A percentile compares a stretch with the other conserved stretches of the same genome.
phyloP scores from a whole-genome alignment of 2,329 filamentous ascomycete genomes.

The Pseudogymnoascus sp. region DNA sequence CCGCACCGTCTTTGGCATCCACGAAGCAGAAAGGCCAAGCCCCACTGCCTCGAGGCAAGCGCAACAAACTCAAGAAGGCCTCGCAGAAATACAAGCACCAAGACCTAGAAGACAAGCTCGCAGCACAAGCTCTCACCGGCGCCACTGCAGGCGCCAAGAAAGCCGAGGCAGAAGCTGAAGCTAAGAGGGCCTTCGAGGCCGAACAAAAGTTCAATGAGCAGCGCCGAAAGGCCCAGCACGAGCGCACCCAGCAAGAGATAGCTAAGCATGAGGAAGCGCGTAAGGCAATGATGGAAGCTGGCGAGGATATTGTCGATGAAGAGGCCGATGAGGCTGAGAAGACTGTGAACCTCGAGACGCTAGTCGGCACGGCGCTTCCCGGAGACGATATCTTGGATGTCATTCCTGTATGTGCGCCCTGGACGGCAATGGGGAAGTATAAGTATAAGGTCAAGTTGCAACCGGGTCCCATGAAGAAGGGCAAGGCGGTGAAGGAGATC shows the following conservation, averaged over 20 bases:
- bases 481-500: constrained; percentile 87
- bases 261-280: constrained; percentile 69
- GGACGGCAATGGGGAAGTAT: constrained; percentile 55
- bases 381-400: constrained; percentile 75
- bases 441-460: constrained; percentile 97
- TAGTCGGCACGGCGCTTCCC: constrained; percentile 68
- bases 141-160: constrained; percentile 59
- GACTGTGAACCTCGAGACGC: constrained; percentile 49
- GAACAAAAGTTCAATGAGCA: constrained; percentile 64
- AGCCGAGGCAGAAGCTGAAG: constrained; percentile 58
- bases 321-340: constrained; percentile 44
- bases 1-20: constrained; percentile 26
- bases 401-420: constrained; percentile 57
- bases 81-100: constrained; percentile 87
- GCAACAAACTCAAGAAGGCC: constrained; percentile 76
- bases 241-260: constrained; percentile 65
- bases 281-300: constrained; percentile 46
- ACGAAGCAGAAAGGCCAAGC: constrained; percentile 37
- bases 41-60: constrained; percentile 62
- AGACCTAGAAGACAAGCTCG: constrained; percentile 83
- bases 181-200: constrained; percentile 61
- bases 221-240: constrained; percentile 71
- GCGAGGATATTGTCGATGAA: constrained; percentile 51
- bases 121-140: constrained; percentile 82
- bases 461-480: constrained; percentile 83